phyloP scores from a whole-genome alignment of 2,329 filamentous ascomycete species.

The Cucurbitaria berberidis region DNA sequence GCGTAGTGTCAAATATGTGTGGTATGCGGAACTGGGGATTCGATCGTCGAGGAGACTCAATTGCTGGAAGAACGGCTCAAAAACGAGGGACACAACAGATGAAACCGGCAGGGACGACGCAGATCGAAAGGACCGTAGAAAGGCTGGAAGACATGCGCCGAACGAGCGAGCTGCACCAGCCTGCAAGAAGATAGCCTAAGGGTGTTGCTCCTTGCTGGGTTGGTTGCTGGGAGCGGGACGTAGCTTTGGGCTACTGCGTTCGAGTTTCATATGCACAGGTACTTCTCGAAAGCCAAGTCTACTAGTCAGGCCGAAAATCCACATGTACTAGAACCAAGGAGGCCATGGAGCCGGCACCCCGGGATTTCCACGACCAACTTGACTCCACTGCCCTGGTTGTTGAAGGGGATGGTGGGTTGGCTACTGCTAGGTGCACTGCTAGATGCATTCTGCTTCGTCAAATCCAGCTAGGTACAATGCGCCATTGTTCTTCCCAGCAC shows the following conservation, averaged over 20 bases:
- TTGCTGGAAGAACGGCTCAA: neutral
- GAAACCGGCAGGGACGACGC: neutral
- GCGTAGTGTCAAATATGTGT: slow-evolving; percentile 18
- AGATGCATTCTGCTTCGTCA: neutral
- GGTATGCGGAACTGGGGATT: slow-evolving; percentile 2
- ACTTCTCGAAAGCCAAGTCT: slow-evolving; percentile 25
- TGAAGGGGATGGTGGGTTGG: neutral
- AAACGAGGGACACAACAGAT: neutral
- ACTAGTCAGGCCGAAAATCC: slow-evolving; percentile 18
- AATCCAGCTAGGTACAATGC: neutral
- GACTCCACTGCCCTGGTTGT: slow-evolving; percentile 2
- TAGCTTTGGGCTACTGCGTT: slow-evolving; percentile 12
- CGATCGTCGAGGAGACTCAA: neutral
- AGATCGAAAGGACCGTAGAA: neutral
- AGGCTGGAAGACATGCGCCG: neutral
- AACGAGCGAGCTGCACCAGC: slow-evolving; percentile 6
- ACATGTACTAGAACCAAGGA: slow-evolving; percentile 22
- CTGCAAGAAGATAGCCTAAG: slow-evolving; percentile 14
- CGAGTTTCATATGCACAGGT: slow-evolving; percentile 21
- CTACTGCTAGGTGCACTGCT: too few relatives aligned
- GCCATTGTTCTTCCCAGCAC: neutral
- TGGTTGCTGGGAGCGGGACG: slow-evolving; percentile 22
- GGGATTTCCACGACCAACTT: slow-evolving; percentile 2
- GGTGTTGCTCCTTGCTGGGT: slow-evolving; percentile 10
- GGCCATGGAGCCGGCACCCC: slow-evolving; percentile 18